Base-by-base conservation (phyloP, 176 grass and related monocot species). In the Chrysopogon serrulatus region DNA sequence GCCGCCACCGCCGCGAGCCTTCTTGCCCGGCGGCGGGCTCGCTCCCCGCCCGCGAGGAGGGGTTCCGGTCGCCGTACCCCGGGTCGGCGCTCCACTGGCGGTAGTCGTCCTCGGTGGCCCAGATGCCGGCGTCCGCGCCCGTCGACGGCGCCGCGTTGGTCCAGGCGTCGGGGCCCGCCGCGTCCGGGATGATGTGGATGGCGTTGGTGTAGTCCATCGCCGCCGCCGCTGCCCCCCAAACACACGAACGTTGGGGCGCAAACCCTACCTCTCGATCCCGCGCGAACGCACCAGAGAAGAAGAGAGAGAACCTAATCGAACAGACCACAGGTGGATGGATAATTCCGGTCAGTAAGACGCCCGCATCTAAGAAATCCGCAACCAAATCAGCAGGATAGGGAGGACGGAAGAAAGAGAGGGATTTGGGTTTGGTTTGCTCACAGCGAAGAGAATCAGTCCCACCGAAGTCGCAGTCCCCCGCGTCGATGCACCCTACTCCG, bases 51-150 rank as follows among this genome's bases (percentile, higher is more conserved):
- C 96, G 74, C 32, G 93, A 98, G 51, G 78, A 86, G 1, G 83
- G 75, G 79, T 36, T 85, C 78, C 82, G 80, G 34, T 89, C 92
- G 37, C 74, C 83, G 43, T 87, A 94, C 24, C 70, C 90, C 33
- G 65, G 7, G 34, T 94, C 93, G 11, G 63, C 78, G 81, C 47
- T 88, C 93, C 93, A 99, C 70, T 89, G 69, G 65, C 87, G 86
- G 81, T 99, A 99, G 69, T 99, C 96, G 10, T 99, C 96, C 56
- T 99, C 91, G 2, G 96, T 99, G 36, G 96, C 93, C 96, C 96
- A 99, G 70, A 94, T 89, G 32, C 60, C 83, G 6, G 89, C 53
- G 51, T 92, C 93, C 39, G 48, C 83, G 12, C 12, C 78, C 30
- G 47, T 69, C 17, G 70, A 42, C 70, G 85, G 82, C 82, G 77